Conservation (phyloP, 2,329 filamentous ascomycete genomes). For the Pseudocercospora musae region DNA sequence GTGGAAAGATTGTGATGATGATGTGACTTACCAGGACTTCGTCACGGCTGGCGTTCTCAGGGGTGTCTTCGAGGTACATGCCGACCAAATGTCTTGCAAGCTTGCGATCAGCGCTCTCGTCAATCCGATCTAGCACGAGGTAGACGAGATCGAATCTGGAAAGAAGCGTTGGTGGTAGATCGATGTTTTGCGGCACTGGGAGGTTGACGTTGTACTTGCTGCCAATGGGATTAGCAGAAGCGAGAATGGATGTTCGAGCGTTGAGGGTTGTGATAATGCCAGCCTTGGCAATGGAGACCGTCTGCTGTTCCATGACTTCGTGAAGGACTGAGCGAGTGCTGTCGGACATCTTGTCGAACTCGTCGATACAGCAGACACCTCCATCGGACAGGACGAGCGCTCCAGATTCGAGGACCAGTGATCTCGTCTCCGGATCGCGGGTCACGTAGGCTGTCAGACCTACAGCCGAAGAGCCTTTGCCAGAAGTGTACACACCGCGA, state of each 20-base stretch:
- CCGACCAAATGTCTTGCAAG: constrained; percentile 89
- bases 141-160: constrained; percentile 97
- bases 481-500: constrained; percentile 74
- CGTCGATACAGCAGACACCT: constrained; percentile 74
- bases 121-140: constrained; percentile 87
- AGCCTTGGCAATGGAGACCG: constrained; percentile 73
- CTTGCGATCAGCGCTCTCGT: constrained; percentile 83
- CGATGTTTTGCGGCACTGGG: constrained; percentile 96
- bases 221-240: constrained; percentile 95
- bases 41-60: constrained; percentile 72
- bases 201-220: constrained; percentile 96
- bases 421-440: constrained; percentile 68
- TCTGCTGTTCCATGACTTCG: constrained; percentile 80
- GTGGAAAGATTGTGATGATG: constrained; percentile 6
- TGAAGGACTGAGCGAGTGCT: constrained; percentile 70
- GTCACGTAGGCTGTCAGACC: constrained; percentile 76
- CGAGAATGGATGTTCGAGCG: constrained; percentile 89
- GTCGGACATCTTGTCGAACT: constrained; percentile 79
- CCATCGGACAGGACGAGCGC: constrained; percentile 71
- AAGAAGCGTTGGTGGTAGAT: constrained; percentile 88
- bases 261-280: constrained; percentile 87
- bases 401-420: constrained; percentile 71
- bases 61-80: constrained; percentile 94
- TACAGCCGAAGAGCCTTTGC: constrained; percentile 72
- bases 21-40: constrained; percentile 71